A percentile compares a stretch with the other conserved stretches of the same genome.
phyloP scores from a whole-genome alignment of 2,329 filamentous ascomycete species.

The Nothomitra cinnamomea region DNA sequence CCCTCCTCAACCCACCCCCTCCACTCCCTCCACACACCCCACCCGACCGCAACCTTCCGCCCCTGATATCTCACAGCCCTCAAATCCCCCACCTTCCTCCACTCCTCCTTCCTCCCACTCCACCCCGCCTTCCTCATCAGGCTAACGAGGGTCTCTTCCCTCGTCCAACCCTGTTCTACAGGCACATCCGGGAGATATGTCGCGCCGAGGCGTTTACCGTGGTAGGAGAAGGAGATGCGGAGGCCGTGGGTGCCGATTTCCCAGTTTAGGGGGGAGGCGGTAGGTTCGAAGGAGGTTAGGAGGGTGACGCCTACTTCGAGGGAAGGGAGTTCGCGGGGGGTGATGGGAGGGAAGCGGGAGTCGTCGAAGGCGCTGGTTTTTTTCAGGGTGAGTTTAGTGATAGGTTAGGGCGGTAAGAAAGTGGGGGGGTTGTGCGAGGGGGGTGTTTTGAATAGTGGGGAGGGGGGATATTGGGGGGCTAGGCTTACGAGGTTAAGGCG shows the following conservation, averaged over 20 bases:
- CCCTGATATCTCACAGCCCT: constrained; percentile 77
- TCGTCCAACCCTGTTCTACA: constrained; percentile 82
- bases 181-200: constrained; percentile 92
- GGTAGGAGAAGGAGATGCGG: constrained; percentile 66
- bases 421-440: too few relatives aligned
- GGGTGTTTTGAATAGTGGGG: constrained; percentile 40
- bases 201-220: constrained; percentile 56
- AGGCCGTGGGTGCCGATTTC: constrained; percentile 71
- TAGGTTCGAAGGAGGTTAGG: constrained; percentile 69
- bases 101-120: constrained; percentile 48
- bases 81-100: constrained; percentile 59
- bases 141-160: constrained; percentile 78
- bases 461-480: constrained; percentile 12
- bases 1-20: constrained; percentile 46
- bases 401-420: too few relatives aligned
- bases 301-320: constrained; percentile 47
- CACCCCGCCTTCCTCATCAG: constrained; percentile 92
- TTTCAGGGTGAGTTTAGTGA: too few relatives aligned
- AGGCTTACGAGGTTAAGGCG: constrained; percentile 61
- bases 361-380: constrained; percentile 48
- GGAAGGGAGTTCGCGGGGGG: constrained; percentile 21
- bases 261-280: constrained; percentile 65
- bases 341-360: constrained; percentile 41
- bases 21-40: constrained; percentile 64
- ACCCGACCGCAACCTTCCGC: constrained; percentile 53